phyloP scores from a whole-genome alignment of 805 yeast species.

The Nakazawaea molendinolei region DNA sequence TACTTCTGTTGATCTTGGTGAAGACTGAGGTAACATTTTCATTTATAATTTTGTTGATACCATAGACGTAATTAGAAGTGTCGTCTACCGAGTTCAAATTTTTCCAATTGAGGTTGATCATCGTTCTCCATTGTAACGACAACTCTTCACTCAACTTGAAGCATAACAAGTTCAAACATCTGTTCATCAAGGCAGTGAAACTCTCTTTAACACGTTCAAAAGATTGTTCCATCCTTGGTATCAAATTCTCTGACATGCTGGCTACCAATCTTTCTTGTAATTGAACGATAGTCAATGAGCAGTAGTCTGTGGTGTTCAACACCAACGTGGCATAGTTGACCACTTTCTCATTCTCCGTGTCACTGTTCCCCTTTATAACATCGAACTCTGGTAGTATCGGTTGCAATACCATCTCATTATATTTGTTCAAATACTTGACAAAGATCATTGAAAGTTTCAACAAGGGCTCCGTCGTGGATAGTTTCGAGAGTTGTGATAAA shows the following conservation, averaged over 20 bases:
- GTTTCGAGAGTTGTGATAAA: conserved; percentile 61
- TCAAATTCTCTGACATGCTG: conserved; percentile 28
- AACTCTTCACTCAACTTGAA: conserved; percentile 54
- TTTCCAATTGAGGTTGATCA: conserved; percentile 72
- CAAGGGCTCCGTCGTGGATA: conserved; percentile 41
- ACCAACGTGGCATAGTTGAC: conserved; percentile 62
- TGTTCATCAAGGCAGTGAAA: conserved; percentile 52
- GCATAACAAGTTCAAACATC: conserved; percentile 49
- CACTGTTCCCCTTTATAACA: conserved; percentile 23
- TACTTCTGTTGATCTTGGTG: conserved; percentile 57
- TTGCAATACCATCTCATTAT: conserved; percentile 43
- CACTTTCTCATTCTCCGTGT: conserved; percentile 45
- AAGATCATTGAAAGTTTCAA: conserved; percentile 54
- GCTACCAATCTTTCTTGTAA: conserved; percentile 53
- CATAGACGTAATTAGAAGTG: conserved; percentile 62
- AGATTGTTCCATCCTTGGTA: conserved; percentile 32
- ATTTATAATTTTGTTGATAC: conserved; percentile 41
- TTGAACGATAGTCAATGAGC: conserved; percentile 72
- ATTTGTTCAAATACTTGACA: conserved; percentile 56
- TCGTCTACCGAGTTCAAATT: conserved; percentile 57
- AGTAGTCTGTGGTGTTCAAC: conserved; percentile 85
- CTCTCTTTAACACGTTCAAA: conserved; percentile 52
- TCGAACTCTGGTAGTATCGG: conserved; percentile 39
- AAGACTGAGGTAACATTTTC: conserved; percentile 42
- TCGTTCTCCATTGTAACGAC: conserved; percentile 76